These are phyloP conservation scores for Agrocybe chaxingu DNA, from an alignment of 768 basidiomycete genomes.

Conservation along the genomic window DNA sequence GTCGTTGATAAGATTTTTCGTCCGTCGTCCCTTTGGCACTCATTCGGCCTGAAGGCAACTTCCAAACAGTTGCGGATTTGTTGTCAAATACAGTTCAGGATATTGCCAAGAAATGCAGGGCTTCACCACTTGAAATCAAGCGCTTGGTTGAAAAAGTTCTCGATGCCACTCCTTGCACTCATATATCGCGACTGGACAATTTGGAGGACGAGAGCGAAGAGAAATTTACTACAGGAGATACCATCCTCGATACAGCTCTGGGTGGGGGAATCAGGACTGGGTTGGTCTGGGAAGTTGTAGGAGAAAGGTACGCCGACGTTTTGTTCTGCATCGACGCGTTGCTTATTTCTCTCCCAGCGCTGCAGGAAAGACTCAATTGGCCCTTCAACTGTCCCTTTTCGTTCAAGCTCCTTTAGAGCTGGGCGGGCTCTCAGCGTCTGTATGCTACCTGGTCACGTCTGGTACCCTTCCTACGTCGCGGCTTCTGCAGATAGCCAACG, in stretches of 20 bases:
- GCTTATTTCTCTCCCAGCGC: conserved; percentile 47
- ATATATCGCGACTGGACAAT: conserved; percentile 38
- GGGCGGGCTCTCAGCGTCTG: conserved; percentile 62
- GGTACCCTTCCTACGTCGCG: conserved; percentile 66
- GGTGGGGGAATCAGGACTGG: conserved; percentile 80
- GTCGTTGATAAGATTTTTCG: background rate
- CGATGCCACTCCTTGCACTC: conserved; percentile 32
- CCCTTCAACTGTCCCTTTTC: conserved; percentile 75
- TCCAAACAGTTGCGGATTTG: conserved; percentile 46
- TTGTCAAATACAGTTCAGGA: conserved; percentile 47
- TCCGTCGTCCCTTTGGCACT: conserved; percentile 2
- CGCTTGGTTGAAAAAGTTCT: conserved; percentile 50
- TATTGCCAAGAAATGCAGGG: conserved; percentile 53
- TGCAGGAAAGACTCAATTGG: conserved; percentile 92
- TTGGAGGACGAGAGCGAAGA: conserved; percentile 34
- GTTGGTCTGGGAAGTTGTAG: conserved; percentile 84
- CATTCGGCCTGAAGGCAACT: conserved; percentile 35
- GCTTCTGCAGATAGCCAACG: conserved; percentile 60
- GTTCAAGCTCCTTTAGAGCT: conserved; percentile 64
- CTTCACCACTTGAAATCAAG: conserved; percentile 46
- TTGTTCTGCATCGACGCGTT: conserved; percentile 3
- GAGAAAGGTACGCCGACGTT: conserved; percentile 70
- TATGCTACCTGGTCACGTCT: conserved; percentile 78
- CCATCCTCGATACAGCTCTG: conserved; percentile 59
- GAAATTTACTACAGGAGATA: conserved; percentile 73